Evolutionary conservation across 2,329 filamentous ascomycete genomes (phyloP).

Genomic region (Coccinonectria pachysandricola): DNA sequence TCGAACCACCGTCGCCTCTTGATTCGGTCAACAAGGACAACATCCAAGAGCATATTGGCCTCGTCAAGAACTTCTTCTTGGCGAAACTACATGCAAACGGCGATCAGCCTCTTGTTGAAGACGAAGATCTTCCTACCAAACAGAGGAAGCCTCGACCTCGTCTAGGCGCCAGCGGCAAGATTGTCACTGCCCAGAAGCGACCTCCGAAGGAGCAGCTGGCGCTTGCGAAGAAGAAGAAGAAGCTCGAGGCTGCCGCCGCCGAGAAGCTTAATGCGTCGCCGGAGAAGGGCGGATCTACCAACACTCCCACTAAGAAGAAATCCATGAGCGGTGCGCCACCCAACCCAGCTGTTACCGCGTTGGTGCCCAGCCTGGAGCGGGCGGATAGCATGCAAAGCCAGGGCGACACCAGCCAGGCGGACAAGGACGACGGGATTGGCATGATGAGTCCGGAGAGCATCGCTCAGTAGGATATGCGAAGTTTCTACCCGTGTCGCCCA

Average conservation of each 20-base stretch:
- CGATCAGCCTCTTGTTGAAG: conserved; percentile 75
- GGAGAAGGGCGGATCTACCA: conserved; percentile 25
- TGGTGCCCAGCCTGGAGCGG: conserved; percentile 45
- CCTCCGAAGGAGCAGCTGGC: conserved; percentile 74
- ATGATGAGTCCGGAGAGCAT: conserved; percentile 84
- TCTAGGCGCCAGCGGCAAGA: conserved; percentile 67
- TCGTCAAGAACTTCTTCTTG: conserved; percentile 86
- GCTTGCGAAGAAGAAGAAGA: conserved; percentile 81
- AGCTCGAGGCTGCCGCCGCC: conserved; percentile 52
- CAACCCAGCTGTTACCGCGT: conserved; percentile 30
- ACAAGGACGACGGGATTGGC: conserved; percentile 57
- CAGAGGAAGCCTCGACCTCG: conserved; percentile 67
- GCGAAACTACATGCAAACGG: conserved; percentile 77
- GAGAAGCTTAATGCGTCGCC: conserved; percentile 30
- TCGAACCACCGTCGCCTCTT: conserved; percentile 57
- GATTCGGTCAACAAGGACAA: conserved; percentile 72
- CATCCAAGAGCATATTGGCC: conserved; percentile 69
- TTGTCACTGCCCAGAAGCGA: conserved; percentile 72
- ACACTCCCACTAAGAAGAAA: conserved; percentile 45
- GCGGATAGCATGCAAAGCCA: conserved; percentile 48
- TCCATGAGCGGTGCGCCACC: conserved; percentile 24
- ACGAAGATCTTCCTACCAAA: conserved; percentile 89
- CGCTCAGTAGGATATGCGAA: conserved; percentile 29
- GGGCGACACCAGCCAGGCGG: conserved; percentile 52
- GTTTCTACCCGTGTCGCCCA: conserved; percentile 9